phyloP scores from a whole-genome alignment of 179 eudicot genomes.

The Silene vulgaris region DNA sequence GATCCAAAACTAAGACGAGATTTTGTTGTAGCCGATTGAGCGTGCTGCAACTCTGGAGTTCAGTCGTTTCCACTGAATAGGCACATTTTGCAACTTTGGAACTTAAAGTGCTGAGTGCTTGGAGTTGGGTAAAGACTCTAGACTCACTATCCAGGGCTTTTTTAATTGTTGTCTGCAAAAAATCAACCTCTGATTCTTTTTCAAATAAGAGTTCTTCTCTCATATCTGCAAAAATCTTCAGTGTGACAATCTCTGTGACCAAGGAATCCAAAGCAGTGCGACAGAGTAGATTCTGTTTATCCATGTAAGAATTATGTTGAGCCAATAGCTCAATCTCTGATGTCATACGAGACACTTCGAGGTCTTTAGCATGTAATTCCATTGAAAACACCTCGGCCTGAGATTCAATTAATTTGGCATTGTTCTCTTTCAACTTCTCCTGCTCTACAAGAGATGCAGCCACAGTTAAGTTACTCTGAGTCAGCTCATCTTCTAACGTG shows the following conservation, averaged over 20 bases:
- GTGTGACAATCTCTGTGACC: slow-evolving; percentile 39
- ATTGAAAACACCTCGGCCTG: slow-evolving; percentile 45
- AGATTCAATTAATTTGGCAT: slow-evolving; percentile 35
- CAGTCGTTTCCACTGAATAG: slow-evolving; percentile 34
- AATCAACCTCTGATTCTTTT: slow-evolving; percentile 37
- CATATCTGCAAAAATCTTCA: slow-evolving; percentile 36
- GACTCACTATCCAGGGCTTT: slow-evolving; percentile 34
- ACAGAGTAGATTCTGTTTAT: slow-evolving; percentile 22
- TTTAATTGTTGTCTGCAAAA: slow-evolving; percentile 34
- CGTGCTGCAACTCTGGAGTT: slow-evolving; percentile 30
- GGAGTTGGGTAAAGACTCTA: slow-evolving; percentile 31
- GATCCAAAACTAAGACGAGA: slow-evolving; percentile 28
- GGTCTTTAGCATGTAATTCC: slow-evolving; percentile 55
- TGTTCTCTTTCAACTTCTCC: slow-evolving; percentile 45
- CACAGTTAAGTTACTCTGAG: slow-evolving; percentile 37
- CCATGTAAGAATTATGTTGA: slow-evolving; percentile 30
- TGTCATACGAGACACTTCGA: slow-evolving; percentile 51
- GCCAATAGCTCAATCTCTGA: slow-evolving; percentile 47
- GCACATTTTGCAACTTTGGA: slow-evolving; percentile 28
- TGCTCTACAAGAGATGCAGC: slow-evolving; percentile 43
- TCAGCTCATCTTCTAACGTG: slow-evolving; percentile 51
- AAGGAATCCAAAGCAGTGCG: slow-evolving; percentile 40
- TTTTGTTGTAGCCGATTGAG: slow-evolving; percentile 32
- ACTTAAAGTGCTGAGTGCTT: slow-evolving; percentile 29
- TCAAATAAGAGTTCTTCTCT: slow-evolving; percentile 43